These are phyloP conservation scores for Gracilaria vermiculophylla DNA, from an alignment of 23 red algal genomes.

Conservation along the genomic window DNA sequence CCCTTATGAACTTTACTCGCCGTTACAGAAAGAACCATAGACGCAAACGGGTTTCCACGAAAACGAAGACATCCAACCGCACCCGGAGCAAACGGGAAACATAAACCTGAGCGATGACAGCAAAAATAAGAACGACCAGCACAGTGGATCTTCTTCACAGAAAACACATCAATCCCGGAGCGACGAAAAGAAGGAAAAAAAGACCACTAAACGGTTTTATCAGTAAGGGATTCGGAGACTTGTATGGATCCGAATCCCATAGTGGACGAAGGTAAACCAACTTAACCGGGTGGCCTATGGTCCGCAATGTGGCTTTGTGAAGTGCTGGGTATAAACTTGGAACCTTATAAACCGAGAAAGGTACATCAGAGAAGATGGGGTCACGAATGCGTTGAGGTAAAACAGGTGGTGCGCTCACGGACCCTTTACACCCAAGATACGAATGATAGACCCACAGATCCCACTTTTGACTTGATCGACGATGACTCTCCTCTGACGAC, in stretches of 20 bases:
- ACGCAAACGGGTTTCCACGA: no score
- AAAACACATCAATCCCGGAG: no score
- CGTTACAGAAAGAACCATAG: no score
- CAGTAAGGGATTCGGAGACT: constrained; percentile 12
- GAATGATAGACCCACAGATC: not conserved
- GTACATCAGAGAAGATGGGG: not conserved
- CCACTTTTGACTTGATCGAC: not conserved
- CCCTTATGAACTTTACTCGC: no score
- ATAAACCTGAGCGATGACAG: no score
- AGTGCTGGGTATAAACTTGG: not conserved
- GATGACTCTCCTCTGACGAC: no score
- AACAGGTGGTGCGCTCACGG: not conserved
- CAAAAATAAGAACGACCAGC: no score
- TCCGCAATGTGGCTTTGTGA: no score
- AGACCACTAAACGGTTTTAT: not conserved
- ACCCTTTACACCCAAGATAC: not conserved
- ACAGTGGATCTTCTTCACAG: no score
- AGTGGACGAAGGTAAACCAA: not conserved
- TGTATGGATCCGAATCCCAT: constrained; percentile 10
- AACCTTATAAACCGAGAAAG: not conserved
- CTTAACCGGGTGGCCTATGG: not conserved
- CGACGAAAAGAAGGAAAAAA: not conserved
- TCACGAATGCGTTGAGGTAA: not conserved
- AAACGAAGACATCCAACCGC: no score
- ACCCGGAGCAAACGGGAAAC: no score